phyloP scores from a whole-genome alignment of 2,329 filamentous ascomycete species.

The Fusarium camptoceras region DNA sequence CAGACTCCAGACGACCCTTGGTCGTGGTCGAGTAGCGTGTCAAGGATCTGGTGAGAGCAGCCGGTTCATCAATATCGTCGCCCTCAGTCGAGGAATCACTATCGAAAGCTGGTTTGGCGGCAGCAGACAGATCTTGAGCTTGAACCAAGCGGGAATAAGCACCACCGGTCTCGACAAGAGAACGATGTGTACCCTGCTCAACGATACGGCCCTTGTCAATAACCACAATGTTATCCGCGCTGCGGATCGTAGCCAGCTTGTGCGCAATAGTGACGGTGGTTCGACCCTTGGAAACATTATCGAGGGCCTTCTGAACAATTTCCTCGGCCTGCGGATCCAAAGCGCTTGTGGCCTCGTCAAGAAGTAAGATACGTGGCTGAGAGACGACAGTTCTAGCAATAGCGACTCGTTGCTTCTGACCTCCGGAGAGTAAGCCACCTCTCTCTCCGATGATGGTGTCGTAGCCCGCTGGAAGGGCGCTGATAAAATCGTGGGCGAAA shows the following conservation, averaged over 20 bases:
- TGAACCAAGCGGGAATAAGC: conserved; percentile 42
- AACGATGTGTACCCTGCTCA: conserved; percentile 70
- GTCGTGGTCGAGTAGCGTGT: background rate
- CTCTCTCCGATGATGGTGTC: conserved; percentile 65
- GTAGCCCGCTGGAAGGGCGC: conserved; percentile 59
- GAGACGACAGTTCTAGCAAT: conserved; percentile 66
- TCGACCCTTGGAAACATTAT: conserved; percentile 52
- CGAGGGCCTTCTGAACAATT: conserved; percentile 58
- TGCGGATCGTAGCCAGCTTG: conserved; percentile 67
- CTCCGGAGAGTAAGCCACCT: conserved; percentile 63
- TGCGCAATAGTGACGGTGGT: conserved; percentile 76
- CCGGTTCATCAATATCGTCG: background rate
- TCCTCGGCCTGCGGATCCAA: conserved; percentile 53
- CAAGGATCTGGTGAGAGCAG: background rate
- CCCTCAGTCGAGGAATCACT: background rate
- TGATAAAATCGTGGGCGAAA: conserved; percentile 65
- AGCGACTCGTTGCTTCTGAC: conserved; percentile 66
- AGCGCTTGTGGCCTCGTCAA: conserved; percentile 75
- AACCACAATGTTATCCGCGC: conserved; percentile 74
- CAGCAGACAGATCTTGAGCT: conserved; percentile 25
- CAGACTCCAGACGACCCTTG: background rate
- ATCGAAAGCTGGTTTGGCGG: too few relatives aligned
- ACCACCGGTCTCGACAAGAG: conserved; percentile 62
- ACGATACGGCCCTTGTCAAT: conserved; percentile 68
- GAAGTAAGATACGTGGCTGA: conserved; percentile 69